phyloP scores from a whole-genome alignment of 768 basidiomycete species.

The Serendipita vermifera region DNA sequence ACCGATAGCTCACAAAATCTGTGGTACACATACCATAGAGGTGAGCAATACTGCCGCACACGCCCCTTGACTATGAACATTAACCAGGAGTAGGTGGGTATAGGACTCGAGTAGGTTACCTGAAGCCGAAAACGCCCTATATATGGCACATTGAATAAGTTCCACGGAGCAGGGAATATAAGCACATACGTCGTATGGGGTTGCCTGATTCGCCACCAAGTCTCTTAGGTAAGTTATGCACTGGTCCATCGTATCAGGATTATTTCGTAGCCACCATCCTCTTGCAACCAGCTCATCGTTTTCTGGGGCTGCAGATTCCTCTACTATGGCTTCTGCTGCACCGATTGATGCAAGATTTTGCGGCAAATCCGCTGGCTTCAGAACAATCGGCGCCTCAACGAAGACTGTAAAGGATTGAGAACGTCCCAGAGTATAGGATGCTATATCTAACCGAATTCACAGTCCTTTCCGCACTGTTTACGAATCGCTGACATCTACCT shows the following conservation, averaged over 20 bases:
- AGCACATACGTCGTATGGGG: constrained; percentile 47
- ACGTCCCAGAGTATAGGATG: constrained; percentile 4
- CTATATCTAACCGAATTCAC: constrained; percentile 58
- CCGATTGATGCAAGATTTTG: constrained; percentile 27
- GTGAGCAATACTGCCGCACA: constrained; percentile 57
- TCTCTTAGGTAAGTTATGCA: constrained; percentile 43
- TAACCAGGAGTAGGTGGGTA: constrained; percentile 8
- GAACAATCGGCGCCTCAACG: constrained; percentile 53
- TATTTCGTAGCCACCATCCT: constrained; percentile 57
- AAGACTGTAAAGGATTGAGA: constrained; percentile 39
- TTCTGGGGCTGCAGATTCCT: constrained; percentile 21
- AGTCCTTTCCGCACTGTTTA: constrained; percentile 48
- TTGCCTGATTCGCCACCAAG: constrained; percentile 35
- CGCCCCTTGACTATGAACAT: constrained; percentile 44
- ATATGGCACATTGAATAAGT: background rate
- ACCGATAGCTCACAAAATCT: background rate
- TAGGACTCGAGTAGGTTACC: constrained; percentile 27
- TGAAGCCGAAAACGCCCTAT: constrained; percentile 72
- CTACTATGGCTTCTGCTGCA: constrained; percentile 26
- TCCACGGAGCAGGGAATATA: background rate
- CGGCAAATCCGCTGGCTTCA: constrained; percentile 52
- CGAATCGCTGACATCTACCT: constrained; percentile 56
- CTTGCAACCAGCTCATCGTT: constrained; percentile 36
- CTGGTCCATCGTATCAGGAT: constrained; percentile 43
- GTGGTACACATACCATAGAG: constrained; percentile 41